A percentile compares a stretch with the other conserved stretches of the same genome.
Evolutionary conservation across 139 green algal genomes (phyloP).

Genomic region (Micromonas commoda): DNA sequence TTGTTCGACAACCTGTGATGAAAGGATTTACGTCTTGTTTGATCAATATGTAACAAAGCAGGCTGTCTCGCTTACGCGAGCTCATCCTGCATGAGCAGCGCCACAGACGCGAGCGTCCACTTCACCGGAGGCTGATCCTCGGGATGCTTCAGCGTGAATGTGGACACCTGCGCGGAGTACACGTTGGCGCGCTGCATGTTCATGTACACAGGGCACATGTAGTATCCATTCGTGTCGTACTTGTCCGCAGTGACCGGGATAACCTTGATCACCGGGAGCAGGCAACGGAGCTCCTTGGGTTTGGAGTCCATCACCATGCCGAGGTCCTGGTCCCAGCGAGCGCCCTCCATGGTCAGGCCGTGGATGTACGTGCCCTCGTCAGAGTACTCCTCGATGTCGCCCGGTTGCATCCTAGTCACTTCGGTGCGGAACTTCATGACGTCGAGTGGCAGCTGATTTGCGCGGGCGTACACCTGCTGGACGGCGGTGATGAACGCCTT

Average conservation of each 20-base stretch:
- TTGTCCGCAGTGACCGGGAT: conserved; percentile 66
- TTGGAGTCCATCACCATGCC: conserved; percentile 63
- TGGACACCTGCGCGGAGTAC: conserved; percentile 66
- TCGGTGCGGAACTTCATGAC: conserved; percentile 81
- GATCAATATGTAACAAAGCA: no score
- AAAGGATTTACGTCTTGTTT: no score
- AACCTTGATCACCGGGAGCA: conserved; percentile 65
- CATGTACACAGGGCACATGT: conserved; percentile 76
- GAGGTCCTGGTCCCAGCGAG: conserved; percentile 70
- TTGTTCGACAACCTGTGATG: no score
- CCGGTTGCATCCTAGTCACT: conserved; percentile 47
- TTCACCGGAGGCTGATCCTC: conserved; percentile 59
- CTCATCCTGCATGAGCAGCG: conserved; percentile 78
- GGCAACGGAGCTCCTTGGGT: conserved; percentile 71
- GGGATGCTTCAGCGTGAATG: conserved; percentile 58
- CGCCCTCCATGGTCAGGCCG: conserved; percentile 69
- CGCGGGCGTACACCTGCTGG: conserved; percentile 75
- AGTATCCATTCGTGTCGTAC: conserved; percentile 61
- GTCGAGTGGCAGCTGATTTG: conserved; percentile 72
- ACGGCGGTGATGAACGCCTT: conserved; percentile 83
- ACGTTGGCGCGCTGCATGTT: conserved; percentile 85
- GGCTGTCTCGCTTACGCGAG: not conserved
- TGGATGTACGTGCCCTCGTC: conserved; percentile 66
- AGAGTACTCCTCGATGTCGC: conserved; percentile 51
- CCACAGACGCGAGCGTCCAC: conserved; percentile 70